Base-by-base conservation (phyloP, 2,329 filamentous ascomycete species). In the Ceratocystis smalleyi region DNA sequence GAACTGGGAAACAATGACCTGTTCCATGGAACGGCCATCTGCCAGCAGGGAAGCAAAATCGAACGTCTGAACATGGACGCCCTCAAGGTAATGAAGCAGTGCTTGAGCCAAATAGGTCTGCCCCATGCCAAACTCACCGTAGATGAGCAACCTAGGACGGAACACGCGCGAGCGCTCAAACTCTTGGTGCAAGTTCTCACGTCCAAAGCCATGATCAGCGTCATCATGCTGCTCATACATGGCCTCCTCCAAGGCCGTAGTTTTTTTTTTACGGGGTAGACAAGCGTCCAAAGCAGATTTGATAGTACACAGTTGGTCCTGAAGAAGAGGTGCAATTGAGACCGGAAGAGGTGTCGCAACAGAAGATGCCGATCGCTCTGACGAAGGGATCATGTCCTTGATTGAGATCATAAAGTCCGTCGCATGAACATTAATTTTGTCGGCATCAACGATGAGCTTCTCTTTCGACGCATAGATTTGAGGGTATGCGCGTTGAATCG, bases 351-450 rank as follows among this genome's bases (percentile, higher is more conserved):
- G 87, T 15, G 87, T 82, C 62, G 92, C 91, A 12, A 87, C 89
- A 12, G 91, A 92, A 2, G 90, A 87, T 0, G 90, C 86, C 59
- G 92, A 92, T 67, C 94, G 81, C 73, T 97, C 90, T 0, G 94
- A 97, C 0, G 94, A 97, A 5, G 94, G 94, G 10, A 96, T 83
- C 75, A 99, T 90, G 75, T 95, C 95, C 77, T 96, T 95, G 72
- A 96, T 86, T 0, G 92, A 95, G 15, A 96, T 82, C 88, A 96
- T 96, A 70, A 99, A 99, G 74, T 99, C 94, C 64, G 94, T 94
- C 3, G 94, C 90, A 54, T 89, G 86, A 45, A 99, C 85, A 65
- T 84, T 84, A 71, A 99, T 96, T 70, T 85, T 89, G 67, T 83
- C 82, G 0, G 91, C 86, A 69, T 96, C 86, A 65, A 99, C 94